These are phyloP conservation scores for Fomes fomentarius DNA, from an alignment of 1,284 basidiomycete species.

Conservation along the genomic window DNA sequence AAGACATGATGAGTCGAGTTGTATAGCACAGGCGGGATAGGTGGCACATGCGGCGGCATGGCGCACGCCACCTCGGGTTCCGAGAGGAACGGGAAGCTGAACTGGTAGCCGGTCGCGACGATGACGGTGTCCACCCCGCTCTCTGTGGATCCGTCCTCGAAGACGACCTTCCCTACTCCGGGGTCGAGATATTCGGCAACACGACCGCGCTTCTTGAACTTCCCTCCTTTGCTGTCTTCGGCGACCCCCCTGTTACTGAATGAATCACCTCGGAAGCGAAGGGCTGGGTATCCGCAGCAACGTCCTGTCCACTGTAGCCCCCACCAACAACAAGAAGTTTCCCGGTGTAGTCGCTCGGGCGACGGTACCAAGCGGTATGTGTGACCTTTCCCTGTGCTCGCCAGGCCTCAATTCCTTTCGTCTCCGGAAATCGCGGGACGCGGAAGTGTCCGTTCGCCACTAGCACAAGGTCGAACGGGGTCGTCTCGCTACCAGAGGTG, in stretches of 20 bases:
- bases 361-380: constrained; percentile 72
- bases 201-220: constrained; percentile 48
- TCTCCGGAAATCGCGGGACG: constrained; percentile 60
- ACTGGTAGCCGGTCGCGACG: constrained; percentile 75
- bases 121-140: constrained; percentile 62
- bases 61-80: constrained; percentile 35
- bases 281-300: constrained; percentile 56
- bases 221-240: constrained; percentile 36
- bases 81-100: constrained; percentile 63
- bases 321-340: constrained; percentile 69
- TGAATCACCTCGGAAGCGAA: constrained; percentile 54
- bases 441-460: constrained; percentile 77
- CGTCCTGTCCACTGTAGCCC: constrained; percentile 72
- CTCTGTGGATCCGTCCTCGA: constrained; percentile 62
- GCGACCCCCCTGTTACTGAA: constrained; percentile 48
- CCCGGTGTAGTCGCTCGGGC: constrained; percentile 46
- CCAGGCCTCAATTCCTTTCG: constrained; percentile 67
- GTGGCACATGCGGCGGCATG: constrained; percentile 44
- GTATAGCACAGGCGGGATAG: constrained; percentile 52
- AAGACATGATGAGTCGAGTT: constrained; percentile 69
- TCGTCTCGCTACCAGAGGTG: constrained; percentile 26
- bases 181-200: constrained; percentile 44
- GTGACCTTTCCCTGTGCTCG: constrained; percentile 47
- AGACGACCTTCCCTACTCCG: constrained; percentile 52
- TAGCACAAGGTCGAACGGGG: constrained; percentile 64